Conservation (phyloP, 768 basidiomycete genomes). For the Leccinum boreale region DNA sequence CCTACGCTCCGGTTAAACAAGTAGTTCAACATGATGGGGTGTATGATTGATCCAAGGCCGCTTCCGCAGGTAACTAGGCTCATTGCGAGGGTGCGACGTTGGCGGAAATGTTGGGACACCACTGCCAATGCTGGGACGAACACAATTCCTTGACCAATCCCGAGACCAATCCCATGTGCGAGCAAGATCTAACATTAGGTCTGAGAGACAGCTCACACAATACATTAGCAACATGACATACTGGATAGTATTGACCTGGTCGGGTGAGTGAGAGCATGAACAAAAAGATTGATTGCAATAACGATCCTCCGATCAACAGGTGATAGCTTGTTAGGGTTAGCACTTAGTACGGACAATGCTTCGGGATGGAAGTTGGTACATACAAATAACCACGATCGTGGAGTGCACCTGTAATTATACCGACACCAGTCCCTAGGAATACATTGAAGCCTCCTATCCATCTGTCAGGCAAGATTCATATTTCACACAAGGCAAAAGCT, state of each 20-base stretch:
- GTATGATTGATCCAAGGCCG: background rate
- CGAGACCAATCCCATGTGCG: background rate
- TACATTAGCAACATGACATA: background rate
- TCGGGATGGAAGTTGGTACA: background rate
- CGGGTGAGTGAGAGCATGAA: background rate
- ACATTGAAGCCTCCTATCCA: background rate
- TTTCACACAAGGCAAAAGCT: background rate
- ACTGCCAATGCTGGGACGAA: background rate
- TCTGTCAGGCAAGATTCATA: background rate
- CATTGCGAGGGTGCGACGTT: background rate
- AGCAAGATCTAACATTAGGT: background rate
- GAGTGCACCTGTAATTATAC: background rate
- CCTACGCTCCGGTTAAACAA: background rate
- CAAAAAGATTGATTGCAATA: background rate
- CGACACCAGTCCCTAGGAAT: background rate
- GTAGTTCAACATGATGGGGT: background rate
- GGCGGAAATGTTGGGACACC: background rate
- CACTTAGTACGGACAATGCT: background rate
- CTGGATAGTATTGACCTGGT: background rate
- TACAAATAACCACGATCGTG: background rate
- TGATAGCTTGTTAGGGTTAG: background rate
- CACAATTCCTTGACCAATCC: background rate
- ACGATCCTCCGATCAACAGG: background rate
- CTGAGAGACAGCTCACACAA: background rate
- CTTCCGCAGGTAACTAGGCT: background rate